phyloP scores from a whole-genome alignment of 2,329 filamentous ascomycete genomes.

The Pseudogymnoascus sp. region DNA sequence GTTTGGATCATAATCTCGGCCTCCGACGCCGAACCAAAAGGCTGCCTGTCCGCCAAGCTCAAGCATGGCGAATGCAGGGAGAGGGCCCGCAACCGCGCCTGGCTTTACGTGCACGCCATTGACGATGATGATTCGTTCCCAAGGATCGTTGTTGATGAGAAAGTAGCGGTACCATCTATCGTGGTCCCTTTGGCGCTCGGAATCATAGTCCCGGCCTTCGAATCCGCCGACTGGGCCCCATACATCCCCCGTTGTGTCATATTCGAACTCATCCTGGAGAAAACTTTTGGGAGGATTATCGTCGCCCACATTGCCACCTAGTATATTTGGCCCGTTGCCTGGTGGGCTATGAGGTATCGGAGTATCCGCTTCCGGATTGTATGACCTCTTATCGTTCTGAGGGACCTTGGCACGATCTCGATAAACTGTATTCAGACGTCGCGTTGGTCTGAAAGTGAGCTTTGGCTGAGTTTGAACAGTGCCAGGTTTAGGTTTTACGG shows the following conservation, averaged over 20 bases:
- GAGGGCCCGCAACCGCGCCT: slow-evolving; percentile 23
- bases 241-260: not conserved
- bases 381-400: not conserved
- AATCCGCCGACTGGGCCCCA: not conserved
- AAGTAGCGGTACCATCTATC: slow-evolving; percentile 19
- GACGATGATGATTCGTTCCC: slow-evolving; percentile 19
- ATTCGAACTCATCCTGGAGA: not conserved
- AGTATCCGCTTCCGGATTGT: not conserved
- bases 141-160: slow-evolving; percentile 19
- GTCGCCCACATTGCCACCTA: not conserved
- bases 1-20: not conserved
- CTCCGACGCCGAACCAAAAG: not conserved
- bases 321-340: not conserved
- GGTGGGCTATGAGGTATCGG: not conserved
- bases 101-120: slow-evolving; percentile 22
- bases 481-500: not conserved
- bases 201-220: not conserved
- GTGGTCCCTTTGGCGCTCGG: not conserved
- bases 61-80: slow-evolving; percentile 23
- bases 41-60: not conserved
- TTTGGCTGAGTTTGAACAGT: not conserved
- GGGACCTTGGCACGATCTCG: not conserved
- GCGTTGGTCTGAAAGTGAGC: not conserved
- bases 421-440: not conserved
- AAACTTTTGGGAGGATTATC: not conserved